Evolutionary conservation across 805 yeast genomes (phyloP).

Genomic region (Pichia deserticola): DNA sequence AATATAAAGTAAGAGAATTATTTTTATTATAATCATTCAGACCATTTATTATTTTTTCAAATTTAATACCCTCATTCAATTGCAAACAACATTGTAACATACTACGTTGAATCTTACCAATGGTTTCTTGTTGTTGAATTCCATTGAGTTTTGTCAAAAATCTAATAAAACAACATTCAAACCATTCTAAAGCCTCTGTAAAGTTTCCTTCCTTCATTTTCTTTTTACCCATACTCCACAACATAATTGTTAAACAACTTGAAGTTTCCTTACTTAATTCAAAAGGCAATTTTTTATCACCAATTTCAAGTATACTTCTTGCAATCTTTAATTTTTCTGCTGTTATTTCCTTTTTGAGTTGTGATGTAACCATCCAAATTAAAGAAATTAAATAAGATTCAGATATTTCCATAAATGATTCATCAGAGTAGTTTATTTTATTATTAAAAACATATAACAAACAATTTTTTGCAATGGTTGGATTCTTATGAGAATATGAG

Average conservation of each 20-base stretch:
- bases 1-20: slow-evolving; percentile 27
- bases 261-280: slow-evolving; percentile 25
- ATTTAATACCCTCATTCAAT: slow-evolving; percentile 16
- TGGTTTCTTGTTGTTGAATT: slow-evolving; percentile 20
- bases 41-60: slow-evolving; percentile 15
- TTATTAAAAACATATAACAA: slow-evolving; percentile 30
- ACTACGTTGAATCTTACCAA: slow-evolving; percentile 32
- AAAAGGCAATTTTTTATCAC: slow-evolving; percentile 23
- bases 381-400: slow-evolving; percentile 13
- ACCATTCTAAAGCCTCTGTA: slow-evolving; percentile 12
- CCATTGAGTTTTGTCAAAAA: slow-evolving; percentile 10
- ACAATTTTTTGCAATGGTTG: slow-evolving; percentile 25
- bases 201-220: slow-evolving; percentile 18
- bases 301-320: slow-evolving; percentile 17
- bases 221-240: slow-evolving; percentile 34
- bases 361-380: slow-evolving; percentile 19
- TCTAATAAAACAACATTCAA: slow-evolving; percentile 10
- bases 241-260: slow-evolving; percentile 28
- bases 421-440: slow-evolving; percentile 16
- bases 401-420: background rate
- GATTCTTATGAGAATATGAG: slow-evolving; percentile 16
- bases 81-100: slow-evolving; percentile 25
- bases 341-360: slow-evolving; percentile 11
- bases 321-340: slow-evolving; percentile 14
- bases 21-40: slow-evolving; percentile 21